Base-by-base conservation (phyloP, 2,329 filamentous ascomycete species). In the Tolypocladium tundrense region DNA sequence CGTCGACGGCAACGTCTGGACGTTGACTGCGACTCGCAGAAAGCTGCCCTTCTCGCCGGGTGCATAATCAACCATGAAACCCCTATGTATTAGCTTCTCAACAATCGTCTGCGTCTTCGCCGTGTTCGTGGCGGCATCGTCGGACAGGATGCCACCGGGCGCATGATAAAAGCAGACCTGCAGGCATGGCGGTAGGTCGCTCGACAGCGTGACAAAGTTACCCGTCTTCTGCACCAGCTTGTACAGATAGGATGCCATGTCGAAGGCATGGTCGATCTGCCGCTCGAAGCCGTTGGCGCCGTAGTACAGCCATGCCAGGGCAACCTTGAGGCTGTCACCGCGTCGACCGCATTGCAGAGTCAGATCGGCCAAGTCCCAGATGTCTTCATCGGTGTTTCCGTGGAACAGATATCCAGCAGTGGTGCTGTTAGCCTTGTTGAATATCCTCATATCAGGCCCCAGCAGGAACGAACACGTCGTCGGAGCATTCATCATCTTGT, bases 401-500 rank as follows among this genome's bases (percentile, higher is more conserved):
- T 93, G 89, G 74, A 94, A 94, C 21, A 93, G 77, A 67, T 97
- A 97, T 5, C 88, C 91, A 0, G 93, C 94, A 0, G 87, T 87
- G 2, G 96, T 81, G 3, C 89, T 96, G 74, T 96, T 96, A 14
- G 91, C 91, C 53, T 75, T 77, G 70, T 94, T 88, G 71, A 97
- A 95, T 31, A 87, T 75, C 58, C 80, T 77, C 68, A 95, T 74
- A 69, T 97, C 92, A 2, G 82, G 81, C 0, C 84, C 87, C 14
- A 99, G 80, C 5, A 99, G 81, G 75, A 96, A 97, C 0, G 88
- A 92, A 75, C 92, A 97, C 0, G 92, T 96, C 45, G 95, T 77
- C 0, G 94, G 93, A 3, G 91, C 89, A 59, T 90, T 90, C 69
- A 97, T 82, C 94, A 97, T 97, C 76, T 97, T 97, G 76, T 99